Percentiles rank a stretch among this genome's conserved stretches.
Conservation (phyloP, 2,329 filamentous ascomycete species). For the Colletotrichum sp. region DNA sequence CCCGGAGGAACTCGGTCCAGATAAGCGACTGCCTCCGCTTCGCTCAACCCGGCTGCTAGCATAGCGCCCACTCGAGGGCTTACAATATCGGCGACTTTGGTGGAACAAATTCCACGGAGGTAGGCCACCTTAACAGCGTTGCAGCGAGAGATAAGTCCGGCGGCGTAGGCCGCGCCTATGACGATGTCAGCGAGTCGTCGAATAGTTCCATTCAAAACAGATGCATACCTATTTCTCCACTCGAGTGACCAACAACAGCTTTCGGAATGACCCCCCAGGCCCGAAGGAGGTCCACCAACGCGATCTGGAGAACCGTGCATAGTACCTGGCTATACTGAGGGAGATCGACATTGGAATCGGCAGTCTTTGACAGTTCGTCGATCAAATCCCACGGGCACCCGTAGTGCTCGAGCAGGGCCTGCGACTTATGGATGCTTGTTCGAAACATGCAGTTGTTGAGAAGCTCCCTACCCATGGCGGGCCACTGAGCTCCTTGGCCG, state of each 20-base stretch:
- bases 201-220: no score
- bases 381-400: constrained; percentile 1
- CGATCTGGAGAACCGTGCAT: constrained; percentile 51
- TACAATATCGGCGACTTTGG: not conserved
- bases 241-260: not conserved
- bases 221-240: not conserved
- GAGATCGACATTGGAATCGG: not conserved
- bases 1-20: constrained; percentile 14
- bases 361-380: not conserved
- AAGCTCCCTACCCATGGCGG: constrained; percentile 34
- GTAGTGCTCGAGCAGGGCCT: not conserved
- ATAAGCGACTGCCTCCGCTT: constrained; percentile 14
- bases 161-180: constrained; percentile 44
- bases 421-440: not conserved
- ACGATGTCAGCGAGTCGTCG: not conserved
- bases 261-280: constrained; percentile 40
- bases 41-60: constrained; percentile 31
- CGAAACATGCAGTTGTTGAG: constrained; percentile 20
- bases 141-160: constrained; percentile 29
- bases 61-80: constrained; percentile 26
- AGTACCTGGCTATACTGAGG: constrained; percentile 37
- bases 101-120: constrained; percentile 28
- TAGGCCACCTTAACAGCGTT: constrained; percentile 35
- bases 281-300: constrained; percentile 44
- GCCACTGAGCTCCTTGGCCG: constrained; percentile 42